phyloP scores from a whole-genome alignment of 345 rosid genomes.

The Brassica carinata region DNA sequence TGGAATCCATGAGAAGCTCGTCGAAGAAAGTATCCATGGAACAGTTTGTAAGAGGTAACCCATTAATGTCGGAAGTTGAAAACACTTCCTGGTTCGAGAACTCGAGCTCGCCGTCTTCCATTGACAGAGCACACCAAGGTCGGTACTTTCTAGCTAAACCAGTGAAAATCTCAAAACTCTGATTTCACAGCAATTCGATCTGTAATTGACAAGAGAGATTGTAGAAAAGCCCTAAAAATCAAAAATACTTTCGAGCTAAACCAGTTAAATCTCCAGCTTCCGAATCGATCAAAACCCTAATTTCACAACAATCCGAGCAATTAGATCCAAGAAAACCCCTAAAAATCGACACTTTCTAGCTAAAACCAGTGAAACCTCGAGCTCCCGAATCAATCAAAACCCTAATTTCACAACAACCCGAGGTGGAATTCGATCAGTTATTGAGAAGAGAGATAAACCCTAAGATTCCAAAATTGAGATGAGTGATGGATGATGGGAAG shows the following conservation, averaged over 20 bases:
- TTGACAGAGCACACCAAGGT: not conserved
- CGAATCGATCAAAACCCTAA: conserved; percentile 18
- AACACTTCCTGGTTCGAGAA: conserved; percentile 80
- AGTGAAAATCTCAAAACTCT: conserved; percentile 8
- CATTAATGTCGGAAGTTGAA: conserved; percentile 56
- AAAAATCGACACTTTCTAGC: not conserved
- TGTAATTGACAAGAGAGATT: not conserved
- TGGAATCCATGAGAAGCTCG: conserved; percentile 65
- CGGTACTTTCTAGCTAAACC: not conserved
- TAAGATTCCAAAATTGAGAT: no score
- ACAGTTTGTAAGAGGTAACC: conserved; percentile 61
- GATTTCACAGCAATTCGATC: conserved; percentile 8
- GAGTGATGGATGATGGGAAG: no score
- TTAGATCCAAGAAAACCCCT: not conserved
- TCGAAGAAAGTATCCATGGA: conserved; percentile 80
- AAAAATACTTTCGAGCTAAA: not conserved
- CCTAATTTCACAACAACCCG: not conserved
- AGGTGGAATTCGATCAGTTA: no score
- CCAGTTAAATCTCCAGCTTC: not conserved
- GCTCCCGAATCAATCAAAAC: not conserved
- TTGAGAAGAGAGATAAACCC: no score
- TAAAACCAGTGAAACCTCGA: not conserved
- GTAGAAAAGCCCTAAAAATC: conserved; percentile 8
- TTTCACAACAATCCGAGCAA: not conserved
- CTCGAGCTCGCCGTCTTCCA: conserved; percentile 97